Evolutionary conservation across 257 asterid genomes (phyloP).

Genomic region (Solanum arcanum): DNA sequence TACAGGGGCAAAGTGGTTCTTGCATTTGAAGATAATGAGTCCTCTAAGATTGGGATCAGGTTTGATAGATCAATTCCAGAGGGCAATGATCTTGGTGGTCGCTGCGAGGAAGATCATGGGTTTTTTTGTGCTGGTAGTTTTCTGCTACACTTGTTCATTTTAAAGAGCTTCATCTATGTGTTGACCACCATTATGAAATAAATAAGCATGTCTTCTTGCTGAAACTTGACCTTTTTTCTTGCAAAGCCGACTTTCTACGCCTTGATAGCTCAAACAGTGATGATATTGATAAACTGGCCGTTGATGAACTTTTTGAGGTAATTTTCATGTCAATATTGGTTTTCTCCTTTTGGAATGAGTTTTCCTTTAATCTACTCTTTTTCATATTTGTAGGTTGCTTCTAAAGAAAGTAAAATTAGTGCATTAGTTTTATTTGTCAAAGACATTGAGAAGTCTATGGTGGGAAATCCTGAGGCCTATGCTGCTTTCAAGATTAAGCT

Average conservation of each 20-base stretch:
- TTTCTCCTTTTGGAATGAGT: conserved; percentile 16
- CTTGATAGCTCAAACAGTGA: conserved; percentile 64
- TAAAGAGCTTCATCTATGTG: background rate
- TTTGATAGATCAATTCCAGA: conserved; percentile 75
- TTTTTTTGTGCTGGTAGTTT: conserved; percentile 73
- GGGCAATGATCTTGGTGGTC: conserved; percentile 91
- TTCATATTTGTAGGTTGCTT: conserved; percentile 48
- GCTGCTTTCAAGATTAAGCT: conserved; percentile 59
- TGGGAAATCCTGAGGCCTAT: conserved; percentile 65
- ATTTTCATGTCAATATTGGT: background rate
- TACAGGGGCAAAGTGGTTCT: conserved; percentile 77
- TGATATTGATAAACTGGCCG: conserved; percentile 58
- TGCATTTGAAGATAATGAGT: conserved; percentile 77
- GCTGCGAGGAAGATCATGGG: conserved; percentile 83
- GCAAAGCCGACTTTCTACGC: conserved; percentile 66
- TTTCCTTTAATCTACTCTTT: background rate
- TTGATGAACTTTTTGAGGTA: conserved; percentile 87
- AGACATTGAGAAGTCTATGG: conserved; percentile 76
- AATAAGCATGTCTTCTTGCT: background rate
- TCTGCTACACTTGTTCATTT: background rate
- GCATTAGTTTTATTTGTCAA: conserved; percentile 66
- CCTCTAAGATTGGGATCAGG: conserved; percentile 86
- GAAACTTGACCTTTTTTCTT: background rate
- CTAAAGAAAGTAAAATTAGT: conserved; percentile 47
- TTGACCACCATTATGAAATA: background rate